Conservation (phyloP, 2,329 filamentous ascomycete genomes). For the Drechslerella stenobrocha region DNA sequence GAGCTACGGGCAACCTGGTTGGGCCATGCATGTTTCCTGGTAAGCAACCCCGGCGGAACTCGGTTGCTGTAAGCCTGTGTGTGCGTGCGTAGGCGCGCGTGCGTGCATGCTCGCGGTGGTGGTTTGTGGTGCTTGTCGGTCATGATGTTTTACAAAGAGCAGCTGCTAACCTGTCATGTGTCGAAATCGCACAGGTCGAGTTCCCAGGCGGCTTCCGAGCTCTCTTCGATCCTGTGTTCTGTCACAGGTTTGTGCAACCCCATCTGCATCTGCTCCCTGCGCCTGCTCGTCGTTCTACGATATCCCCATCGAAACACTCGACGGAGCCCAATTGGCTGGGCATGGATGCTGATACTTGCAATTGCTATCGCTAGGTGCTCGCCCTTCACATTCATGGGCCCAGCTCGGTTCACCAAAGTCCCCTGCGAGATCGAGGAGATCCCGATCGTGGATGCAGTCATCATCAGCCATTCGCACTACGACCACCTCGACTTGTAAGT, state of each 20-base stretch:
- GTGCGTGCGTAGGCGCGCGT: too few relatives aligned
- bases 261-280: not conserved
- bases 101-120: too few relatives aligned
- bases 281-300: too few relatives aligned
- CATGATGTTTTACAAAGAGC: slow-evolving; percentile 4
- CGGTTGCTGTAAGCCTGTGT: too few relatives aligned
- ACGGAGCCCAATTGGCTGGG: too few relatives aligned
- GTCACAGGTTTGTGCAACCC: slow-evolving; percentile 59
- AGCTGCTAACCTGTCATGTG: slow-evolving; percentile 41
- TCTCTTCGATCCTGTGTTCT: slow-evolving; percentile 91
- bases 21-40: slow-evolving; percentile 79
- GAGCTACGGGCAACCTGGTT: slow-evolving; percentile 87
- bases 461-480: slow-evolving; percentile 90
- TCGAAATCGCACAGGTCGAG: slow-evolving; percentile 59
- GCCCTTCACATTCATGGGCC: slow-evolving; percentile 70
- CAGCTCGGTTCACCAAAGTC: slow-evolving; percentile 75
- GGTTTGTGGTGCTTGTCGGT: not conserved
- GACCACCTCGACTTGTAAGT: slow-evolving; percentile 76
- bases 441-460: slow-evolving; percentile 72
- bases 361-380: slow-evolving; percentile 65
- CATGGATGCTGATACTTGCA: slow-evolving; percentile 27
- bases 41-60: slow-evolving; percentile 14
- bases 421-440: slow-evolving; percentile 79
- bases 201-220: slow-evolving; percentile 84
- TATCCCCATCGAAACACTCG: too few relatives aligned